Evolutionary conservation across 2,329 filamentous ascomycete species (phyloP), one percentile per base, ranked within the genome.

Genomic region (Aureobasidium lini): DNA sequence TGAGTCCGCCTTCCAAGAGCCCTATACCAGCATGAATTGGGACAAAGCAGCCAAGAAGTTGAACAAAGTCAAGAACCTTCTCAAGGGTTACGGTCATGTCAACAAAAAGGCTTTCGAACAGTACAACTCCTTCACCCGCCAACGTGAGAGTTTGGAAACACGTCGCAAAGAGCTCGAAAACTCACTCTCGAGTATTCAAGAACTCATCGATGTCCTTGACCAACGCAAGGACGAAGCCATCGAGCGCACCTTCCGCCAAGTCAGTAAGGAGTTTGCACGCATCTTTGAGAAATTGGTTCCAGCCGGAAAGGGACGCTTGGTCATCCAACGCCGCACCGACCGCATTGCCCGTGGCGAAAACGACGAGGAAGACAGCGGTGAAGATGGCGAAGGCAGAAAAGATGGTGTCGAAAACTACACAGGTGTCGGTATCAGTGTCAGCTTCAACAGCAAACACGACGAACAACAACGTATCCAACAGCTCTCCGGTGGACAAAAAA

Each of bases 41-140:
- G 89, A 92, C 63, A 84, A 71, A 65, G 74, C 70, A 57, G 80
- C 81, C 57, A 82, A 82, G 68, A 86, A 87, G 60, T 83, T 97
- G 28, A 91, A 94, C 75, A 95, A 92, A 69, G 90, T 93, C 68
- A 95, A 95, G 64, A 90, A 96, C 66, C 86, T 89, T 0, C 80
- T 97, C 58, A 97, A 97, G 77, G 96, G 96, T 72, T 97, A 94
- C 76, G 90, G 91, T 59, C 90, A 96, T 68, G 92, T 99, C 76
- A 99, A 99, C 82, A 99, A 97, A 77, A 97, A 99, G 76, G 94
- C 94, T 0, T 96, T 97, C 70, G 95, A 99, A 75, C 94, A 99
- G 73, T 99, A 97, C 78, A 95, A 93, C 76, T 95, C 87, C 76
- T 99, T 97, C 72, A 96, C 93, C 7, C 88, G 86, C 53, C 90